Conservation (phyloP, 164 flowering plant species). For the Vitis labrusca region DNA sequence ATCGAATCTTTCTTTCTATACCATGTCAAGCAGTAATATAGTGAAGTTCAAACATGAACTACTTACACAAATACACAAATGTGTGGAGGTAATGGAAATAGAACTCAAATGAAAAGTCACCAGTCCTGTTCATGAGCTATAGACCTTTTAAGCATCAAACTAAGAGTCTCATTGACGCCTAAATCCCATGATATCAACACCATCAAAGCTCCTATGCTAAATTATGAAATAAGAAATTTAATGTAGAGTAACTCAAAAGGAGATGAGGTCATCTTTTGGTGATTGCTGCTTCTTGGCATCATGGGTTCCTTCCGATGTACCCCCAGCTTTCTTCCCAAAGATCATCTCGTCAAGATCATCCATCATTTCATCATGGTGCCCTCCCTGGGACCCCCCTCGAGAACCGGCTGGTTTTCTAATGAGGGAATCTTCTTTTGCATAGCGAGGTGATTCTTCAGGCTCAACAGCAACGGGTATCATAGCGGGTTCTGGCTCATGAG, state of each 20-base stretch:
- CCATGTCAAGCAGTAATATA: no score
- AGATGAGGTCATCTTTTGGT: constrained; percentile 75
- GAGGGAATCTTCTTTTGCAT: constrained; percentile 66
- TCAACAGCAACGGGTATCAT: constrained; percentile 92
- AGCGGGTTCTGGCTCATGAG: constrained; percentile 71
- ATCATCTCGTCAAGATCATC: constrained; percentile 99
- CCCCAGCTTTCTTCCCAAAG: constrained; percentile 76
- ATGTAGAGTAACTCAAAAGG: constrained; percentile 36
- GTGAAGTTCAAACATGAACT: no score
- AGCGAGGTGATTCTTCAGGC: constrained; percentile 83
- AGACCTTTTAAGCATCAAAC: constrained; percentile 14
- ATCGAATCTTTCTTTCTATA: no score
- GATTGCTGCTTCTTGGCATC: constrained; percentile 58
- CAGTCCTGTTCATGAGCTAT: no score
- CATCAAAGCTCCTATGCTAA: no score
- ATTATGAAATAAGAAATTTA: no score
- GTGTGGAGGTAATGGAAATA: no score
- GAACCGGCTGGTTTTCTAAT: constrained; percentile 66
- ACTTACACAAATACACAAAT: no score
- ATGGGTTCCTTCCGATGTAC: constrained; percentile 52
- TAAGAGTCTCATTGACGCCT: no score
- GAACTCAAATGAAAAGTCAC: no score
- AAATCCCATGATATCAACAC: no score
- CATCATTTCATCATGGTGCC: constrained; percentile 75
- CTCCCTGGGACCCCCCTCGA: constrained; percentile 43